These are phyloP conservation scores for Mortierella claussenii DNA, from an alignment of 192 early-diverging fungal genomes.

Conservation along the genomic window DNA sequence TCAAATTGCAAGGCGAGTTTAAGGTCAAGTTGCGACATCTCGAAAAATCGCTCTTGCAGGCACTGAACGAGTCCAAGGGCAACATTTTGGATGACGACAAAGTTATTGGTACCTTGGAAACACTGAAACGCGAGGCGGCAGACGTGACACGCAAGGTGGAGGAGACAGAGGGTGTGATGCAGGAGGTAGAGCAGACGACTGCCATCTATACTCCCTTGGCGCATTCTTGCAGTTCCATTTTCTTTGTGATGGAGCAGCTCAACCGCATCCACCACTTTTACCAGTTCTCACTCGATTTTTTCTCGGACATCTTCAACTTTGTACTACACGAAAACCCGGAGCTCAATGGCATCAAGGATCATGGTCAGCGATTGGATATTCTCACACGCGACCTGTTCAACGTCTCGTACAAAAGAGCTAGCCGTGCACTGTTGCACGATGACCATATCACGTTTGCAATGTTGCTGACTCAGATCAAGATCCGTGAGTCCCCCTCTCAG, in stretches of 20 bases:
- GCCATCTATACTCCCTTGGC: slow-evolving; percentile 92
- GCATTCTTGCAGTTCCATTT: slow-evolving; percentile 89
- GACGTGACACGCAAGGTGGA: slow-evolving; percentile 93
- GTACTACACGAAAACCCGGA: slow-evolving; percentile 83
- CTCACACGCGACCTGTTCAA: slow-evolving; percentile 87
- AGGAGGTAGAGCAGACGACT: slow-evolving; percentile 95
- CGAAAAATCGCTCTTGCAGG: slow-evolving; percentile 92
- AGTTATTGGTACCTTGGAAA: slow-evolving; percentile 94
- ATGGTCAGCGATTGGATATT: slow-evolving; percentile 74
- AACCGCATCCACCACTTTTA: slow-evolving; percentile 92
- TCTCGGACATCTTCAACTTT: slow-evolving; percentile 90
- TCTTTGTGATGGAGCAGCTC: slow-evolving; percentile 98
- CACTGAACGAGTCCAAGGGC: slow-evolving; percentile 93
- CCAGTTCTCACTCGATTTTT: slow-evolving; percentile 98
- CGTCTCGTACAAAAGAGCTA: slow-evolving; percentile 81
- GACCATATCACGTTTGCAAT: slow-evolving; percentile 92
- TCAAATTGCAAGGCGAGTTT: slow-evolving; percentile 98
- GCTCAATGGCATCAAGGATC: slow-evolving; percentile 72
- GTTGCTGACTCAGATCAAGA: slow-evolving; percentile 88
- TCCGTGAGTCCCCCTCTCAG: slow-evolving; percentile 66
- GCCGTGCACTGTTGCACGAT: slow-evolving; percentile 89
- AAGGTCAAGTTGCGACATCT: slow-evolving; percentile 91
- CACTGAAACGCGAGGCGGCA: slow-evolving; percentile 94
- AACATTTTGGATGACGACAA: slow-evolving; percentile 98
- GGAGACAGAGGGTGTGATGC: slow-evolving; percentile 94